Conservation (phyloP, 2,329 filamentous ascomycete species). For the Fusarium setosum region DNA sequence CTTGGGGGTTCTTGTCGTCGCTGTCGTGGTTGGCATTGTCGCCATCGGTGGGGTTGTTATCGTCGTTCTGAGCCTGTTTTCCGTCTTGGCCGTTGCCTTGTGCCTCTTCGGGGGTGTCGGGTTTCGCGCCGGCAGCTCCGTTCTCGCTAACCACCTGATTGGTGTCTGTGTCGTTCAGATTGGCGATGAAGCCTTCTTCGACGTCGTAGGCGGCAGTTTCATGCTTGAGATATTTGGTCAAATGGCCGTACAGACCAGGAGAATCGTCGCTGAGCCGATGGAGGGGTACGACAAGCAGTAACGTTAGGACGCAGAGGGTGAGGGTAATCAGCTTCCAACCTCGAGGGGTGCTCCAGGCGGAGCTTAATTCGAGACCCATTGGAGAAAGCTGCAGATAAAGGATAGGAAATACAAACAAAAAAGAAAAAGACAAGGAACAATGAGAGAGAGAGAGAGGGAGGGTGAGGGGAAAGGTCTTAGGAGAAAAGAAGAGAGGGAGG, state of each 20-base stretch:
- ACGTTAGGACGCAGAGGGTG: slow-evolving; percentile 40
- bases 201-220: slow-evolving; percentile 51
- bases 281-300: slow-evolving; percentile 47
- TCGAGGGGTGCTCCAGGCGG: slow-evolving; percentile 43
- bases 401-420: slow-evolving; percentile 5
- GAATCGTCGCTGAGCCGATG: slow-evolving; percentile 44
- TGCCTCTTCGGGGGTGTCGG: slow-evolving; percentile 12
- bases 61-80: neutral
- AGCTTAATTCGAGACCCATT: slow-evolving; percentile 40
- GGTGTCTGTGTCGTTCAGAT: slow-evolving; percentile 49
- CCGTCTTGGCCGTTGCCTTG: slow-evolving; percentile 24
- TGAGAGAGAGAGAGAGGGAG: slow-evolving; percentile 6
- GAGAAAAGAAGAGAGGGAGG: neutral
- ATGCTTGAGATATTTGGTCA: slow-evolving; percentile 45
- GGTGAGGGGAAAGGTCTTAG: slow-evolving; percentile 9
- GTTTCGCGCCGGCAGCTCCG: slow-evolving; percentile 9
- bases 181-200: slow-evolving; percentile 29
- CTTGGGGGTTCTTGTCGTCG: slow-evolving; percentile 4
- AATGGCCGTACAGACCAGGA: slow-evolving; percentile 45
- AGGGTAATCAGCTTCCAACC: slow-evolving; percentile 44
- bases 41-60: neutral
- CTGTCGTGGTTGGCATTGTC: neutral
- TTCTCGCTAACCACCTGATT: slow-evolving; percentile 20
- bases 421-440: neutral
- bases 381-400: slow-evolving; percentile 9